These are phyloP conservation scores for Salix arbutifolia DNA, from an alignment of 345 rosid genomes.

Conservation along the genomic window DNA sequence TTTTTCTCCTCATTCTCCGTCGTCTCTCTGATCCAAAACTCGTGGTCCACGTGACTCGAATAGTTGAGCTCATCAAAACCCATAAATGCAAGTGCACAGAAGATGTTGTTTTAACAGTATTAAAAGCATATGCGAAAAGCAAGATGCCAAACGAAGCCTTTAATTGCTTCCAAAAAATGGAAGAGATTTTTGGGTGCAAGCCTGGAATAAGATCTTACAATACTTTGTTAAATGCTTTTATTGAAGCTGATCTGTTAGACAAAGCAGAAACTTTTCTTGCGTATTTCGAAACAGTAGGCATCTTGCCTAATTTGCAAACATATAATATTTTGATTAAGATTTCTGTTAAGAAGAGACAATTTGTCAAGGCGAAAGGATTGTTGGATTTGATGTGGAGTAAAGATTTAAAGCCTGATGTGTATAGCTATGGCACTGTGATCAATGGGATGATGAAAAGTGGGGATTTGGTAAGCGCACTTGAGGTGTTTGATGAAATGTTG, in stretches of 20 bases:
- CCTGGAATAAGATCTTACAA: slow-evolving; percentile 72
- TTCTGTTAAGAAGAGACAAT: slow-evolving; percentile 58
- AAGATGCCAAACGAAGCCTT: slow-evolving; percentile 62
- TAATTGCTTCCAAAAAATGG: slow-evolving; percentile 55
- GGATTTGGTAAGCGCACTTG: slow-evolving; percentile 44
- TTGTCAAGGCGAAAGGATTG: slow-evolving; percentile 48
- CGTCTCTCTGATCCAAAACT: slow-evolving; percentile 50
- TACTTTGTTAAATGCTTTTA: slow-evolving; percentile 56
- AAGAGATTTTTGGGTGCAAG: slow-evolving; percentile 60
- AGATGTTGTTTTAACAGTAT: slow-evolving; percentile 62
- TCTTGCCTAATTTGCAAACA: slow-evolving; percentile 65
- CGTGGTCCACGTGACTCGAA: slow-evolving; percentile 41
- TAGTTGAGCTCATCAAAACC: slow-evolving; percentile 53
- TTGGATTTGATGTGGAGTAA: slow-evolving; percentile 57
- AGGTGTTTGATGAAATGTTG: slow-evolving; percentile 83
- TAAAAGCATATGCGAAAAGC: slow-evolving; percentile 61
- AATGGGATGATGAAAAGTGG: slow-evolving; percentile 49
- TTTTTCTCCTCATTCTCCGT: slow-evolving; percentile 78
- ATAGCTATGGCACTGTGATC: slow-evolving; percentile 60
- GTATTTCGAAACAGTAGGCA: slow-evolving; percentile 41
- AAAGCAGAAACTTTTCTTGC: slow-evolving; percentile 51
- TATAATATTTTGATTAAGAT: slow-evolving; percentile 73
- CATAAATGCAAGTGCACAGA: slow-evolving; percentile 65
- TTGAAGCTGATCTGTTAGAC: slow-evolving; percentile 51
- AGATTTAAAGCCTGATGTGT: slow-evolving; percentile 52